Conservation (phyloP, 495 filamentous ascomycete genomes). For the Clavariopsis aquatica region DNA sequence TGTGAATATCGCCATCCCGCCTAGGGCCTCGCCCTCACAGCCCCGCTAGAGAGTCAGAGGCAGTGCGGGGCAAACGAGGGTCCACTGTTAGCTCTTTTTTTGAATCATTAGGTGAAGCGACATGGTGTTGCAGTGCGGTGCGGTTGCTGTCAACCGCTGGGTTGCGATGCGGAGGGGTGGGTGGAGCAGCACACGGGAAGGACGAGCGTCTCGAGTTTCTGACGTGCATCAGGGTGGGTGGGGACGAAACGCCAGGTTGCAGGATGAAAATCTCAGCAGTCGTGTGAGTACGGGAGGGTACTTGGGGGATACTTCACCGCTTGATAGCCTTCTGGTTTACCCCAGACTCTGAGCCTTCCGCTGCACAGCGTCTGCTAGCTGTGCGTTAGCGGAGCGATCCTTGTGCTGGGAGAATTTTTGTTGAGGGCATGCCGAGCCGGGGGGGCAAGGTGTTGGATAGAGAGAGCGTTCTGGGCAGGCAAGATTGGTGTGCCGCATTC, state of each 20-base stretch:
- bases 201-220: neutral
- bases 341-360: constrained; percentile 10
- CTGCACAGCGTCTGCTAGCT: constrained; percentile 11
- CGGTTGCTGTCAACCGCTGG: no score
- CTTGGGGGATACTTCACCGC: constrained; percentile 9
- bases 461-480: no score
- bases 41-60: neutral
- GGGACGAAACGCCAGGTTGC: neutral
- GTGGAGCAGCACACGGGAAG: neutral
- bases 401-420: constrained; percentile 2
- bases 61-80: neutral
- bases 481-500: neutral
- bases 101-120: neutral
- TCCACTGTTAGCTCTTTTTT: neutral
- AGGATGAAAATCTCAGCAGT: neutral
- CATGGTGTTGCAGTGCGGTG: no score
- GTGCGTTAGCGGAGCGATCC: neutral
- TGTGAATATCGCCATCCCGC: neutral
- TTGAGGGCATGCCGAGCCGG: constrained; percentile 13
- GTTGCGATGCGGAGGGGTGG: no score
- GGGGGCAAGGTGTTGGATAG: neutral
- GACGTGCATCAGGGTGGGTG: constrained; percentile 2
- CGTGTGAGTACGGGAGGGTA: constrained; percentile 12
- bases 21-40: neutral
- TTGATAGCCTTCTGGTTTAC: constrained; percentile 4